These are phyloP conservation scores for Akanthomyces lecanii DNA, from an alignment of 2,329 filamentous ascomycete genomes.

Conservation along the genomic window DNA sequence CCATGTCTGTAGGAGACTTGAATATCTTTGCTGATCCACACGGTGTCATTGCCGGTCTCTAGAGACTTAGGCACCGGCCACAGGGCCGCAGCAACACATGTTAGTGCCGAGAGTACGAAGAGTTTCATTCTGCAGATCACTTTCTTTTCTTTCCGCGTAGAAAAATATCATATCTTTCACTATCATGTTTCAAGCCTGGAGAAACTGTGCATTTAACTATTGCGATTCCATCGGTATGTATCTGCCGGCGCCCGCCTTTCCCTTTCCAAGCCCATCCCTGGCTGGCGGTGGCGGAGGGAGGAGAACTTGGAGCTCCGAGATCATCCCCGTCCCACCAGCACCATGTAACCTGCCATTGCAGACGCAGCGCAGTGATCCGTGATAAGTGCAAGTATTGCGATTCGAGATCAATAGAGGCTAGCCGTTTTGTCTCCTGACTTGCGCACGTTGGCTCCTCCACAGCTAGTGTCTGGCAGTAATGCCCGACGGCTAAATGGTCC, in stretches of 20 bases:
- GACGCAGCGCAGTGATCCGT: no score
- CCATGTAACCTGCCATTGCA: background rate
- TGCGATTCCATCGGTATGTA: background rate
- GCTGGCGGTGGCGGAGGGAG: background rate
- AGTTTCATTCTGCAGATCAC: background rate
- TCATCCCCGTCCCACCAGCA: background rate
- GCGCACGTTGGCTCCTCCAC: no score
- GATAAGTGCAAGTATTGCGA: no score
- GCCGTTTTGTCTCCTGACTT: no score
- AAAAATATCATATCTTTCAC: background rate
- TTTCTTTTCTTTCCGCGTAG: background rate
- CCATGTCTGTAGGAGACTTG: slow-evolving; percentile 47
- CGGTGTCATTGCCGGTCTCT: slow-evolving; percentile 40
- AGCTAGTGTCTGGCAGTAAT: no score
- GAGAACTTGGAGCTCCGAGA: background rate
- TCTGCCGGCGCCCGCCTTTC: background rate
- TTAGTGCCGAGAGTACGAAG: background rate
- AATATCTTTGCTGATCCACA: slow-evolving; percentile 43
- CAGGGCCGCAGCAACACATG: slow-evolving; percentile 36
- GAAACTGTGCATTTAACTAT: background rate
- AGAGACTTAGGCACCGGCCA: slow-evolving; percentile 47
- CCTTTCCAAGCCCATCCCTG: no score
- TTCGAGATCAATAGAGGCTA: no score
- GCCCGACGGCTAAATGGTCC: no score
- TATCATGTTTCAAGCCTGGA: background rate